Evolutionary conservation across 768 basidiomycete genomes (phyloP).

Genomic region (Hericium erinaceus): DNA sequence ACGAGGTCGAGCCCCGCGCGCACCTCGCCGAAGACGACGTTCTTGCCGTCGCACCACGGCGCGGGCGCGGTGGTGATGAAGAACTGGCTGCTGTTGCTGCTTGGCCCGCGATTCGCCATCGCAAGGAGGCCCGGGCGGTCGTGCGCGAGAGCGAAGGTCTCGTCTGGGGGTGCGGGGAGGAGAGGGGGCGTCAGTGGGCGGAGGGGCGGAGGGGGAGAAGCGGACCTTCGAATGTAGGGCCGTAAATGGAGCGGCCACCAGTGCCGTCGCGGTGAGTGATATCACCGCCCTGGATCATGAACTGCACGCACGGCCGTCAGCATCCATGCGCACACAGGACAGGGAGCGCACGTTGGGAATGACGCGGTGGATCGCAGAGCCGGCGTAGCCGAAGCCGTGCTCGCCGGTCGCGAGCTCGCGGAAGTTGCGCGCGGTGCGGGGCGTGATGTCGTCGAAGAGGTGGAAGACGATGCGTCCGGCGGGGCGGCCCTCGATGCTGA

Average conservation of each 20-base stretch:
- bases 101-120: slow-evolving; percentile 82
- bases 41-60: slow-evolving; percentile 60
- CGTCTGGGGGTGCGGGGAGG: slow-evolving; percentile 30
- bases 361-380: slow-evolving; percentile 46
- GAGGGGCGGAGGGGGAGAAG: neutral
- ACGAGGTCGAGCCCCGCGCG: slow-evolving; percentile 57
- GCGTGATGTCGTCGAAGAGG: slow-evolving; percentile 42
- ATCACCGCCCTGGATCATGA: slow-evolving; percentile 87
- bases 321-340: neutral
- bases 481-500: slow-evolving; percentile 21
- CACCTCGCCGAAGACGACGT: slow-evolving; percentile 68
- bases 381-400: slow-evolving; percentile 38
- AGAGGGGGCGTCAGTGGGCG: neutral
- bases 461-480: slow-evolving; percentile 42
- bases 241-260: slow-evolving; percentile 83
- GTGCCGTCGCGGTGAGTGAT: slow-evolving; percentile 70
- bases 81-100: slow-evolving; percentile 82
- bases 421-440: slow-evolving; percentile 44
- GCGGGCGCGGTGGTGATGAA: slow-evolving; percentile 70
- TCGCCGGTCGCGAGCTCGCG: slow-evolving; percentile 45
- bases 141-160: slow-evolving; percentile 64
- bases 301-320: slow-evolving; percentile 23
- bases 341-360: slow-evolving; percentile 45
- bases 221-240: slow-evolving; percentile 62
- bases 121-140: slow-evolving; percentile 58